Conservation (phyloP, 2,329 filamentous ascomycete genomes). For the Gnomoniopsis smithogilvyi region DNA sequence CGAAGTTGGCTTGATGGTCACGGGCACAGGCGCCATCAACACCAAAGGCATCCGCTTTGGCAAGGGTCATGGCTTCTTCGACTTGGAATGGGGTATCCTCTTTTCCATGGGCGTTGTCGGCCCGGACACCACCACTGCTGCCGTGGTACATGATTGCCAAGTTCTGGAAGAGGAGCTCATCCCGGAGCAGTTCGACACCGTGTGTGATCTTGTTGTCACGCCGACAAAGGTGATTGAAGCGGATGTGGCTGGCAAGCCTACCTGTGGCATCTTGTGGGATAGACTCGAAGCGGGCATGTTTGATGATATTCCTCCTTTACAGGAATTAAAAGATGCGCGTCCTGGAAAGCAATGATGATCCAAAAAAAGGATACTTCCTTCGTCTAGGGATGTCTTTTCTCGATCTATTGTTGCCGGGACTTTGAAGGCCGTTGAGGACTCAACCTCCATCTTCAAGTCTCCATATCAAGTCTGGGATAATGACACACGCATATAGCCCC, state of each 20-base stretch:
- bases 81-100: slow-evolving; percentile 40
- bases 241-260: slow-evolving; percentile 29
- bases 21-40: slow-evolving; percentile 37
- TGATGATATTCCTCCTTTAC: slow-evolving; percentile 30
- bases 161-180: slow-evolving; percentile 32
- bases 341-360: background rate
- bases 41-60: slow-evolving; percentile 35
- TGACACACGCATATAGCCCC: too few species aligned
- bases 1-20: slow-evolving; percentile 33
- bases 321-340: slow-evolving; percentile 15
- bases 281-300: slow-evolving; percentile 32
- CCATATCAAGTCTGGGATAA: too few species aligned
- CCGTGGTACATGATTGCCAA: slow-evolving; percentile 39
- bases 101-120: slow-evolving; percentile 29
- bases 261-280: slow-evolving; percentile 34
- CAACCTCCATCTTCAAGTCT: too few species aligned
- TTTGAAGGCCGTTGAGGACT: too few species aligned
- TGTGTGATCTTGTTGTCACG: slow-evolving; percentile 38
- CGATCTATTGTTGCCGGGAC: too few species aligned
- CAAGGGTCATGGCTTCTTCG: slow-evolving; percentile 38
- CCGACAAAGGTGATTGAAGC: slow-evolving; percentile 29
- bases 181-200: slow-evolving; percentile 35
- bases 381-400: background rate
- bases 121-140: slow-evolving; percentile 26
- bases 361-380: background rate